phyloP scores from a whole-genome alignment of 2,329 filamentous ascomycete genomes.

The Zalaria obscura region DNA sequence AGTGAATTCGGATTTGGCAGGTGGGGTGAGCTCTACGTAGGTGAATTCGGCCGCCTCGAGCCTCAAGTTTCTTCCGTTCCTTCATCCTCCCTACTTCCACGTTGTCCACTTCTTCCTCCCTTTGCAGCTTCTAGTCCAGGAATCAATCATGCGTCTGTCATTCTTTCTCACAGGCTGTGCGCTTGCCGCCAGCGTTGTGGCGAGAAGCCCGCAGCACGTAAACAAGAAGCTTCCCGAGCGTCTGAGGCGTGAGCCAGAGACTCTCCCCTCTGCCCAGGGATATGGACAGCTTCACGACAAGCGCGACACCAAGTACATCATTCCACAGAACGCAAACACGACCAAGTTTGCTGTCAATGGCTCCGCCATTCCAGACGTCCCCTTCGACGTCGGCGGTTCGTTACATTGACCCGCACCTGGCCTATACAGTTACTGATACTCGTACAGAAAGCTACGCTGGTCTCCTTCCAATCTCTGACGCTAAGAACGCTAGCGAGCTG shows the following conservation, averaged over 20 bases:
- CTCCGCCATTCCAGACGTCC: conserved; percentile 19
- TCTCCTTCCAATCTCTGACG: conserved; percentile 38
- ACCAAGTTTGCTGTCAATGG: conserved; percentile 23
- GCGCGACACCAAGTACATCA: conserved; percentile 12
- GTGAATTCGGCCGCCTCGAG: too few relatives aligned
- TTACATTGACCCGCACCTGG: conserved; percentile 5
- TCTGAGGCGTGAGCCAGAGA: conserved; percentile 1
- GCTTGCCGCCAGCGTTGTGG: conserved; percentile 1
- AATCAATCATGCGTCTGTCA: conserved; percentile 1
- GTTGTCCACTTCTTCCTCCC: background rate
- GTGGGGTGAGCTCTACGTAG: too few relatives aligned
- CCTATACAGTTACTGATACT: too few relatives aligned
- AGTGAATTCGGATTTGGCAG: too few relatives aligned
- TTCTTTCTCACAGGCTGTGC: conserved; percentile 2
- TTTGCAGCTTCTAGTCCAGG: background rate
- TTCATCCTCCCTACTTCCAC: conserved; percentile 24
- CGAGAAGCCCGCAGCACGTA: conserved; percentile 11
- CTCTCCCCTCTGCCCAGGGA: background rate
- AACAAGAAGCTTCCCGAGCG: conserved; percentile 11
- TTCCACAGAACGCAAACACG: conserved; percentile 28
- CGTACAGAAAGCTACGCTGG: conserved; percentile 17
- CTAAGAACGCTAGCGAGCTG: conserved; percentile 28
- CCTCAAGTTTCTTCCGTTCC: too few relatives aligned
- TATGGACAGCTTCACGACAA: conserved; percentile 2
- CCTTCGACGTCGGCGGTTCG: conserved; percentile 29